Evolutionary conservation across 2,329 filamentous ascomycete genomes (phyloP).

Genomic region (Diaporthe ilicicola): DNA sequence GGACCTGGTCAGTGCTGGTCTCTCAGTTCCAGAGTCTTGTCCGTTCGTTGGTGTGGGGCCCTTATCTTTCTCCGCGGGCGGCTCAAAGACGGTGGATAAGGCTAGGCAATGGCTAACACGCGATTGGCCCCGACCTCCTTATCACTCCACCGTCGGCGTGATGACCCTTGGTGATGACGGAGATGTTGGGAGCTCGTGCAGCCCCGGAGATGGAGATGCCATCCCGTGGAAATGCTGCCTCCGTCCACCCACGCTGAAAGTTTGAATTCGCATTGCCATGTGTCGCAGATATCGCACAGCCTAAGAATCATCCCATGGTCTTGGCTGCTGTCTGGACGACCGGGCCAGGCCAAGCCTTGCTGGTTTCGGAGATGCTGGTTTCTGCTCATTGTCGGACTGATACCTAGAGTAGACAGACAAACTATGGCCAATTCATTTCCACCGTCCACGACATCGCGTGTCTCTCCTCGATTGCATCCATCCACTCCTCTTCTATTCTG

Average conservation of each 20-base stretch:
- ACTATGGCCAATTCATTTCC: neutral
- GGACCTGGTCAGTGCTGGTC: neutral
- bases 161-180: slow-evolving; percentile 12
- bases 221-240: slow-evolving; percentile 25
- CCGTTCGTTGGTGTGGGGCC: neutral
- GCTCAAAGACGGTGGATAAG: slow-evolving; percentile 20
- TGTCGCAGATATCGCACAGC: slow-evolving; percentile 15
- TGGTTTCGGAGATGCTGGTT: slow-evolving; percentile 22
- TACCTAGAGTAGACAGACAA: neutral
- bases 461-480: neutral
- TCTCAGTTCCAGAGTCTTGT: neutral
- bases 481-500: neutral
- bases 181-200: slow-evolving; percentile 14
- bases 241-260: neutral
- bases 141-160: slow-evolving; percentile 22
- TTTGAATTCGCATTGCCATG: neutral
- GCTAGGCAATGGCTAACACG: slow-evolving; percentile 22
- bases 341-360: neutral
- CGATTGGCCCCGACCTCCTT: slow-evolving; percentile 21
- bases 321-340: neutral
- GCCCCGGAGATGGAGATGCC: slow-evolving; percentile 13
- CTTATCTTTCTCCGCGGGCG: slow-evolving; percentile 30
- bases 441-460: neutral
- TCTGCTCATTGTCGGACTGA: neutral
- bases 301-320: neutral